These are phyloP conservation scores for Morella rubra DNA, from an alignment of 306 rosid species.

Conservation along the genomic window DNA sequence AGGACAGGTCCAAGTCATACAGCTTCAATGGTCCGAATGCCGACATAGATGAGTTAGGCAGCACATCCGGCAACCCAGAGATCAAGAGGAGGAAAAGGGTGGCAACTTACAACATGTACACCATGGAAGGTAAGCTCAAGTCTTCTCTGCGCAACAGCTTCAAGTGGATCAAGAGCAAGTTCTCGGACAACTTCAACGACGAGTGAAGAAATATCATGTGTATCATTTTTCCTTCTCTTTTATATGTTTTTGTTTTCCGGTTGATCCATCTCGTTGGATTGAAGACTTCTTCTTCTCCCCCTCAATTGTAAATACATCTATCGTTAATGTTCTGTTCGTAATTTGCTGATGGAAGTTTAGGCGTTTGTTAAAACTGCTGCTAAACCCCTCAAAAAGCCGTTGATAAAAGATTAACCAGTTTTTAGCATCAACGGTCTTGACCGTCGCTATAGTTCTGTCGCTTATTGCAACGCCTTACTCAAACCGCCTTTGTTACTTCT, in stretches of 20 bases:
- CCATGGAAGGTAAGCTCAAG: constrained; percentile 61
- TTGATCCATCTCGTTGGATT: no score
- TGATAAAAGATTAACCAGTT: no score
- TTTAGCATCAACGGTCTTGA: no score
- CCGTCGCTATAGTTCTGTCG: no score
- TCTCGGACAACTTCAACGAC: constrained; percentile 35
- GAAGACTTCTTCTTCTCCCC: no score
- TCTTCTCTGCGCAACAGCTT: constrained; percentile 57
- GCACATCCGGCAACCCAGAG: constrained; percentile 41
- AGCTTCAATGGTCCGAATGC: constrained; percentile 51
- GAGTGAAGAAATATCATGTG: constrained; percentile 14
- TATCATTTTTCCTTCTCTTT: not conserved
- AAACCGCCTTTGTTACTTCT: no score
- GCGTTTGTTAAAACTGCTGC: no score
- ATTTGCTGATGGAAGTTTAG: no score
- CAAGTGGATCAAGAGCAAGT: constrained; percentile 71
- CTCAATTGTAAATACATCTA: no score
- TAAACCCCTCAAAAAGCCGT: no score
- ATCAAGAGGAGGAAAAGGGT: constrained; percentile 57
- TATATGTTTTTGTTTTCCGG: not conserved
- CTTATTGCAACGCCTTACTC: no score
- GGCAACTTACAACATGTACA: constrained; percentile 52
- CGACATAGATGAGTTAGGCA: constrained; percentile 35
- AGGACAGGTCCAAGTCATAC: constrained; percentile 45
- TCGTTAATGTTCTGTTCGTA: no score